A percentile compares a stretch with the other conserved stretches of the same genome.
phyloP scores from a whole-genome alignment of 148 eudicot species.

The Rheum nobile region DNA sequence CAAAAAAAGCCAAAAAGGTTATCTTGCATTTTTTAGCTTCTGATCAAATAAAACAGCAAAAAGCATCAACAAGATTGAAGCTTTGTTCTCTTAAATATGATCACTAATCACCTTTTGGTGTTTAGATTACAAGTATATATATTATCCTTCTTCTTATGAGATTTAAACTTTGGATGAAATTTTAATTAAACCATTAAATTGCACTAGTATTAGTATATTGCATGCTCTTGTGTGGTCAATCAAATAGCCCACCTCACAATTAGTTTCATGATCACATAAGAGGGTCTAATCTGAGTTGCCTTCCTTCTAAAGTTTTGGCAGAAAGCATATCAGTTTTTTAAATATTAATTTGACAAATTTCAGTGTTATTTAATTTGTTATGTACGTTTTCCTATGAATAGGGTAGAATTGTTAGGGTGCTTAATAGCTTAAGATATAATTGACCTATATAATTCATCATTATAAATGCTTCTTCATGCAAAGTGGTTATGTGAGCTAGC shows the following conservation, averaged over 20 bases:
- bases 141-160: not conserved
- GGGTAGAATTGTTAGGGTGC: not conserved
- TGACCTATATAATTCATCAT: not conserved
- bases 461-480: not conserved
- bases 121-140: not conserved
- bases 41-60: conserved; percentile 8
- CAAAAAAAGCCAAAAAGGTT: conserved; percentile 10
- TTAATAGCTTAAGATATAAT: not conserved
- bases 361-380: not conserved
- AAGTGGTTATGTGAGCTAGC: not conserved
- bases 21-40: conserved; percentile 10
- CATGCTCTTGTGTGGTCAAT: not conserved
- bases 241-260: not conserved
- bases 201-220: too few relatives aligned
- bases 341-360: not conserved
- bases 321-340: not conserved
- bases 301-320: not conserved
- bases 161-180: not conserved
- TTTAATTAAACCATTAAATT: too few relatives aligned
- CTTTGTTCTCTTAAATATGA: conserved; percentile 1
- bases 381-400: not conserved
- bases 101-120: conserved; percentile 6
- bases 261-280: not conserved
- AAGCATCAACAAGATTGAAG: conserved; percentile 3
- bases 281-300: not conserved